Base-by-base conservation (phyloP, 495 filamentous ascomycete genomes). In the Corynascus novoguineensis region DNA sequence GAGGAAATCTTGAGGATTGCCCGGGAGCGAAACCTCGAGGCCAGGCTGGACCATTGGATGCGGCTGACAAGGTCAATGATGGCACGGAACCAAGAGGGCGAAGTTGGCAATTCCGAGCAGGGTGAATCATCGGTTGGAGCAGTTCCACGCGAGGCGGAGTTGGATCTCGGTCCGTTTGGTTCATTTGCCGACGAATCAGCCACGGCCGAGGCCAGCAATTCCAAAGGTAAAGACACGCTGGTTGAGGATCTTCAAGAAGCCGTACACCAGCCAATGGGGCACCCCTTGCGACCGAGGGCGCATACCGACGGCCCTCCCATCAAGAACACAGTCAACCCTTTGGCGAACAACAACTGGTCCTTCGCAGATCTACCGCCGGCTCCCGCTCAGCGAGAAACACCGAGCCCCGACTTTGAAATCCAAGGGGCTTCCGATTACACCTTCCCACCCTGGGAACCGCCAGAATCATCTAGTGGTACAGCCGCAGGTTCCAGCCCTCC, bases 1-100 rank as follows among this genome's bases (percentile, higher is more conserved):
- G 73, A 81, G 15, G 76, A 78, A 59, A 81, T 88, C 19, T 60
- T 85, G 7, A 69, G 75, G 38, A 82, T 88, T 12, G 83, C 88
- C 46, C 76, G 78, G 25, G 78, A 84, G 29, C 84, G 86, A 61
- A 75, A 78, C 25, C 76, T 78, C 12, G 72, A 78, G 38, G 79
- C 80, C 14, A 78, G 81, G 46, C 71, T 88, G 40, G 72, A 73
- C 24, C 77, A 78, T 52, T 81, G 76, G 76, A 63, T 79, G 17
- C 61, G 53, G 11, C 49, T 74, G 15, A 75, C 73, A 4, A 53
- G 62, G 45, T 54, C 63, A 0, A 70, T 74, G 60, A 58, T 56
- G 22, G 59, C 65, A 11, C 61, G 53, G 14, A 22, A 28, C 48
- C 45, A 4, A 49, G 29, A 10, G 34, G 34, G 24, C 38, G 17